A percentile compares a stretch with the other conserved stretches of the same genome.
Conservation (phyloP, 768 basidiomycete species). For the Trametes cingulata region DNA sequence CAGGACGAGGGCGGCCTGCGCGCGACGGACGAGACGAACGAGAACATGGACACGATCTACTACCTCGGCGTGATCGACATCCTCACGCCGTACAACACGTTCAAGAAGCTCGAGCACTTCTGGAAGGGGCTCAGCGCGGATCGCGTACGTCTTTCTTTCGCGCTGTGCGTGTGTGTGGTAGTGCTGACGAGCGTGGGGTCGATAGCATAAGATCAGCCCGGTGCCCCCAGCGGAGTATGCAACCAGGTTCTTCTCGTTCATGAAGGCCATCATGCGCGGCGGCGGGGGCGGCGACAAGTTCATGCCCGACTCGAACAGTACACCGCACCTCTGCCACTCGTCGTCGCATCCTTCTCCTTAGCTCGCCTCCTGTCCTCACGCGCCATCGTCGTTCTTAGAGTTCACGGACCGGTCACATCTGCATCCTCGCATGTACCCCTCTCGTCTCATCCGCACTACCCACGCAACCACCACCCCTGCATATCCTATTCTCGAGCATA, state of each 20-base stretch:
- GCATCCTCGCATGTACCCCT: conserved; percentile 7
- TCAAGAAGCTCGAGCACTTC: conserved; percentile 84
- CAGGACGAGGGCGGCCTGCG: conserved; percentile 94
- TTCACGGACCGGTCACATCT: conserved; percentile 6
- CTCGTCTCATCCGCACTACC: not conserved
- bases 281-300: conserved; percentile 64
- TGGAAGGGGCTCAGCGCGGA: conserved; percentile 92
- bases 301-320: conserved; percentile 6
- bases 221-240: conserved; percentile 87
- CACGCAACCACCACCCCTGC: not conserved
- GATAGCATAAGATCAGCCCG: conserved; percentile 91
- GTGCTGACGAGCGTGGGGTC: conserved; percentile 5
- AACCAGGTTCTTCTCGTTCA: conserved; percentile 84
- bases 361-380: not conserved
- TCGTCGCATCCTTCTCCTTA: not conserved
- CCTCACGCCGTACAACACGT: conserved; percentile 77
- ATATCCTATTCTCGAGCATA: conserved; percentile 7
- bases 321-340: not conserved
- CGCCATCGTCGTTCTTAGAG: conserved; percentile 7
- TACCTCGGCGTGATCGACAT: conserved; percentile 98
- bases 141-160: conserved; percentile 60
- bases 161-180: not conserved
- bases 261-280: conserved; percentile 83
- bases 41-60: conserved; percentile 74
- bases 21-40: conserved; percentile 86